Evolutionary conservation across 352 stramenopile genomes (phyloP).

Genomic region (Phytopythium aichiense): DNA sequence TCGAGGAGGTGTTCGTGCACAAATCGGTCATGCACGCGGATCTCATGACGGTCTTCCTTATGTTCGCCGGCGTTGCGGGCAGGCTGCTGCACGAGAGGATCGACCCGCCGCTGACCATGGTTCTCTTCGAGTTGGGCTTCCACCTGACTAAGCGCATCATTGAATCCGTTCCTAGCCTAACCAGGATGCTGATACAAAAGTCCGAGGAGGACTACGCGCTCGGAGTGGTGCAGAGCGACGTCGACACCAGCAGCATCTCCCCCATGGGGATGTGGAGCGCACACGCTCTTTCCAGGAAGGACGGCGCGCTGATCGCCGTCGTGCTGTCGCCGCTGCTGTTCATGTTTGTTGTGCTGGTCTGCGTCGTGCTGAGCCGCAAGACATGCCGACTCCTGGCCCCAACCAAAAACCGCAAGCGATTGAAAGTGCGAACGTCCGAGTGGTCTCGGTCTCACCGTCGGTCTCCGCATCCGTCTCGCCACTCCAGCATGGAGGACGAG

Average conservation of each 20-base stretch:
- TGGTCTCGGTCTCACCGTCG: no score
- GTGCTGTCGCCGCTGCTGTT: neutral
- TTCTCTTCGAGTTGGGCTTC: constrained; percentile 7
- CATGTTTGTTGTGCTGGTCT: neutral
- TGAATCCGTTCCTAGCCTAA: neutral
- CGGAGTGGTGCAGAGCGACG: constrained; percentile 1
- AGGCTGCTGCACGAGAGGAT: constrained; percentile 5
- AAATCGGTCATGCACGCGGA: constrained; percentile 32
- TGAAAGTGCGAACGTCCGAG: no score
- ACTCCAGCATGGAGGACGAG: neutral
- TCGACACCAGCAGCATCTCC: neutral
- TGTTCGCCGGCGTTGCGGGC: neutral
- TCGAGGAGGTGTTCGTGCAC: constrained; percentile 23
- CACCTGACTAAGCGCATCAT: neutral
- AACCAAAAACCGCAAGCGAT: neutral
- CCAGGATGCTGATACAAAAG: neutral
- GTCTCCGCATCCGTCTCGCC: neutral
- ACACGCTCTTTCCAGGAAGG: neutral
- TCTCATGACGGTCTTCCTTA: constrained; percentile 16
- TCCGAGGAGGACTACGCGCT: constrained; percentile 1
- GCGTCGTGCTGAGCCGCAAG: neutral
- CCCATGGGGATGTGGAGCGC: constrained; percentile 3
- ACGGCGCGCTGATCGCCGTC: neutral
- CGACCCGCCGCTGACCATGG: constrained; percentile 7
- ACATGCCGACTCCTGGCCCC: neutral